Conservation (phyloP, 1,284 basidiomycete species). For the Melampsora americana region DNA sequence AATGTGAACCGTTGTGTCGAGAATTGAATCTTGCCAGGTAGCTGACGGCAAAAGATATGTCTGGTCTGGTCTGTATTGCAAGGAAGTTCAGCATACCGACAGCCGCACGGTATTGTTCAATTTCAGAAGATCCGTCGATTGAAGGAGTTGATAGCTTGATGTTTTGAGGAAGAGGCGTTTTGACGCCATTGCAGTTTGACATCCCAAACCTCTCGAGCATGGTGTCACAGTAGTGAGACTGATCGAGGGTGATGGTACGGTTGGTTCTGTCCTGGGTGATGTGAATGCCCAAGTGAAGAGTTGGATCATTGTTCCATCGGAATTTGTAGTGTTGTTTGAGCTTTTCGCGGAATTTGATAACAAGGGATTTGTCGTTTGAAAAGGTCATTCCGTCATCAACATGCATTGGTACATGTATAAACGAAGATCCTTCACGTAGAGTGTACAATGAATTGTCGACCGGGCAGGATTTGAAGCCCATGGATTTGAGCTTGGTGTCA, state of each 20-base stretch:
- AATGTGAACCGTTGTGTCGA: too few relatives aligned
- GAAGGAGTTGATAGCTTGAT: too few relatives aligned
- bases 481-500: neutral
- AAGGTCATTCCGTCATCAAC: constrained; percentile 5
- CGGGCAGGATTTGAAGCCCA: neutral
- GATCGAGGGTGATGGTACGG: too few relatives aligned
- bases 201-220: neutral
- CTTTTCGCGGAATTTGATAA: neutral
- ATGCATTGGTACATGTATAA: constrained; percentile 10
- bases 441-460: neutral
- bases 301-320: too few relatives aligned
- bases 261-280: too few relatives aligned
- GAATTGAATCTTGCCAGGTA: too few relatives aligned
- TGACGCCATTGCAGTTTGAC: neutral
- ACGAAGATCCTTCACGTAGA: neutral
- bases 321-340: neutral
- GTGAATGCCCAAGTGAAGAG: too few relatives aligned
- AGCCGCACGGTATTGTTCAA: neutral
- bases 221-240: neutral
- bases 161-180: too few relatives aligned
- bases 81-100: neutral
- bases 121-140: neutral
- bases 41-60: neutral
- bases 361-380: neutral
- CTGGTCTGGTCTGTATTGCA: neutral